phyloP scores from a whole-genome alignment of 1,139 yeast species.

The Debaryomyces udenii region DNA sequence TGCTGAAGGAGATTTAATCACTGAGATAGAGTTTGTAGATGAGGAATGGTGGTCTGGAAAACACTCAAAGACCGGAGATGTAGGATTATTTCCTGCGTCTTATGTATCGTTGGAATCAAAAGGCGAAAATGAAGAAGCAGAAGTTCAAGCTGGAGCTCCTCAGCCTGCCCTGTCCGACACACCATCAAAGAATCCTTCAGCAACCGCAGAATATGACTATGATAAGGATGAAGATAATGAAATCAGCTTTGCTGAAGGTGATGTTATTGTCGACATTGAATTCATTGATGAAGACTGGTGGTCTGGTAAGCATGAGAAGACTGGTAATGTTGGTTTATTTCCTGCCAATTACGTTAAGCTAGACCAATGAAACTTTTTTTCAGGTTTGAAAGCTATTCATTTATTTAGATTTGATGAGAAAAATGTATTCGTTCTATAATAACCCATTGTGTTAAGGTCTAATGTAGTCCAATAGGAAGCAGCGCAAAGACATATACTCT shows the following conservation, averaged over 20 bases:
- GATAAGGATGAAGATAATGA: slow-evolving; percentile 93
- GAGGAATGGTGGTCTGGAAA: slow-evolving; percentile 86
- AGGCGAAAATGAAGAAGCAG: slow-evolving; percentile 18
- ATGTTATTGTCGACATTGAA: slow-evolving; percentile 76
- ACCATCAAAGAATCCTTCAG: slow-evolving; percentile 47
- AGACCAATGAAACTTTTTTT: slow-evolving; percentile 21
- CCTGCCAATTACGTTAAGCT: slow-evolving; percentile 83
- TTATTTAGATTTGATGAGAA: slow-evolving; percentile 3
- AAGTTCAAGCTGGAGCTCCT: slow-evolving; percentile 15
- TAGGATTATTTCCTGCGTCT: slow-evolving; percentile 74
- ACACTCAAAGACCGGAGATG: slow-evolving; percentile 58
- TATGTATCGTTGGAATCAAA: slow-evolving; percentile 53
- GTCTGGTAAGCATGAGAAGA: slow-evolving; percentile 68
- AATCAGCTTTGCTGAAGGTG: slow-evolving; percentile 81
- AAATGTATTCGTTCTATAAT: slow-evolving; percentile 2
- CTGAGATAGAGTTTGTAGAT: slow-evolving; percentile 69
- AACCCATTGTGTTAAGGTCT: neutral
- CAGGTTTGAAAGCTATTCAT: neutral
- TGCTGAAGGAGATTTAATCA: slow-evolving; percentile 64
- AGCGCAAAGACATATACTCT: too few species aligned
- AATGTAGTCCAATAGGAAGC: too few species aligned
- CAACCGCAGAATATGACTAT: slow-evolving; percentile 82
- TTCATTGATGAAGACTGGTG: slow-evolving; percentile 97
- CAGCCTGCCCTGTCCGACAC: slow-evolving; percentile 19
- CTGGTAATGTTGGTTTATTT: slow-evolving; percentile 82